These are phyloP conservation scores for Zymoseptoria brevis DNA, from an alignment of 2,329 filamentous ascomycete species.

Conservation along the genomic window DNA sequence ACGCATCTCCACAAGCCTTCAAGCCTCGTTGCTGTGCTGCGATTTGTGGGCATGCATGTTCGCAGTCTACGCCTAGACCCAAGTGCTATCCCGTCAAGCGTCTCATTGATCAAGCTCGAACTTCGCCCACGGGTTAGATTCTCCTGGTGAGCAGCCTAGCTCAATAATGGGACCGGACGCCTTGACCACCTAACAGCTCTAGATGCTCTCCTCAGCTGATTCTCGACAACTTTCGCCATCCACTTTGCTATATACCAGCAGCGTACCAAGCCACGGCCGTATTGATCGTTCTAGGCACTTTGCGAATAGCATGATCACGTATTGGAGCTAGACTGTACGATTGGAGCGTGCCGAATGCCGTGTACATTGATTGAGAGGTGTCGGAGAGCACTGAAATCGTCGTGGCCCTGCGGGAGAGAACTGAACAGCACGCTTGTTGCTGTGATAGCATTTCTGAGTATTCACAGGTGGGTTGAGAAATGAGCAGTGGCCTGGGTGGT, in stretches of 20 bases:
- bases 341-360: too few relatives aligned
- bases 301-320: neutral
- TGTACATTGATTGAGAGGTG: neutral
- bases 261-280: neutral
- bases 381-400: too few relatives aligned
- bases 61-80: neutral
- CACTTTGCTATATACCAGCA: neutral
- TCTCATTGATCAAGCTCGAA: neutral
- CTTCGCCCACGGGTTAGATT: neutral
- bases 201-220: neutral
- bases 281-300: neutral
- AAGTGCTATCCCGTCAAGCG: neutral
- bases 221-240: neutral
- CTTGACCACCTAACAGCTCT: neutral
- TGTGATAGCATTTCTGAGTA: too few relatives aligned
- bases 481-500: too few relatives aligned
- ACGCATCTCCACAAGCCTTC: slow-evolving; percentile 34
- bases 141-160: neutral
- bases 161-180: neutral
- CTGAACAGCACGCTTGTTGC: too few relatives aligned
- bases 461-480: too few relatives aligned
- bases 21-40: slow-evolving; percentile 9
- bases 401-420: too few relatives aligned
- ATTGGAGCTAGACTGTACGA: neutral
- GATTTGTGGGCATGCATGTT: slow-evolving; percentile 17